Base-by-base conservation (phyloP, 371 early-diverging fungal genomes). In the Apophysomyces trapeziformis region DNA sequence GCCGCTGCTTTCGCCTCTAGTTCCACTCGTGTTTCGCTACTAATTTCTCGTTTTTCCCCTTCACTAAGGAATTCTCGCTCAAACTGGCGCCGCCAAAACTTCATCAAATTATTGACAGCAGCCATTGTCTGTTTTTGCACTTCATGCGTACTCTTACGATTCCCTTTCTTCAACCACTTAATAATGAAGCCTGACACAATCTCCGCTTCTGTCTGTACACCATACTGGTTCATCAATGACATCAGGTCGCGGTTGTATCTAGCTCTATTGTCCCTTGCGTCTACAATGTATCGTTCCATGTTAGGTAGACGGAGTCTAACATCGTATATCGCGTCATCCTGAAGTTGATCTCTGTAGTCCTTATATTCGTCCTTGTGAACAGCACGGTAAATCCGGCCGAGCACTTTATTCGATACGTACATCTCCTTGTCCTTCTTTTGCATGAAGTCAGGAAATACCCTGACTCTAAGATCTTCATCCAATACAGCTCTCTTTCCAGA, bases 361-460 rank as follows among this genome's bases (percentile, higher is more conserved):
- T 80, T 71, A 54, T 80, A 83, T 47, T 77, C 74, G 0, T 66
- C 60, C 8, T 73, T 72, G 13, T 89, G 75, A 54, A 85, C 78
- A 0, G 71, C 64, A 0, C 92, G 80, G 68, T 85, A 94, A 1
- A 95, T 84, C 2, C 61, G 64, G 0, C 93, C 93, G 1, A 92
- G 67, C 1, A 88, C 86, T 47, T 90, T 87, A 45, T 69, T 62
- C 4, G 91, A 90, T 1, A 14, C 7, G 66, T 93, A 94, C 0
- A 73, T 68, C 7, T 68, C 67, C 59, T 87, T 86, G 38, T 77
- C 77, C 5, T 77, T 73, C 68, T 90, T 90, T 57, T 92, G 85
- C 94, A 96, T 92, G 65, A 92, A 96, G 68, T 94, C 94, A 0
- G 96, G 96, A 62, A 83, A 92, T 1, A 43, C 54, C 11, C 61